phyloP scores from a whole-genome alignment of 768 basidiomycete species.

The Suillus discolor region DNA sequence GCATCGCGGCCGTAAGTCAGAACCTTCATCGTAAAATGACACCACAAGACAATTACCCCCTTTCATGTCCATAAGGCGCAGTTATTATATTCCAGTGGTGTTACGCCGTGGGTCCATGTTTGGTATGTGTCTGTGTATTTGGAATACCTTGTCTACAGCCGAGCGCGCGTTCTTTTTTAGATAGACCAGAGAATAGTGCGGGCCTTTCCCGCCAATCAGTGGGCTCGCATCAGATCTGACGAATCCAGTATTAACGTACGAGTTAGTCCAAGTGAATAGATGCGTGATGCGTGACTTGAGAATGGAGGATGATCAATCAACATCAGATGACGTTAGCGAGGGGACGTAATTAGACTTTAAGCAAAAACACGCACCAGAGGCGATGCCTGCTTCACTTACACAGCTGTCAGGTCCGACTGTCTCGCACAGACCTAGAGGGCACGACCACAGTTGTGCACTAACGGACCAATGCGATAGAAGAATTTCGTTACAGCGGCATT shows the following conservation, averaged over 20 bases:
- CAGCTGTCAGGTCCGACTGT: slow-evolving; percentile 14
- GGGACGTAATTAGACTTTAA: slow-evolving; percentile 41
- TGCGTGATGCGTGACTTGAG: not conserved
- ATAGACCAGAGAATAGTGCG: not conserved
- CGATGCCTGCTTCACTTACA: slow-evolving; percentile 16
- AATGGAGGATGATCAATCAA: slow-evolving; percentile 6
- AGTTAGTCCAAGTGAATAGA: not conserved
- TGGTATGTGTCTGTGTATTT: not conserved
- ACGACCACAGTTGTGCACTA: slow-evolving; percentile 10
- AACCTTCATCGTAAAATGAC: slow-evolving; percentile 4
- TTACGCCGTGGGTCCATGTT: slow-evolving; percentile 6
- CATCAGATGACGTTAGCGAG: slow-evolving; percentile 36
- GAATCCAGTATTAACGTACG: slow-evolving; percentile 2
- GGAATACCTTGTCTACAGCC: not conserved
- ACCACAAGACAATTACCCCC: slow-evolving; percentile 9
- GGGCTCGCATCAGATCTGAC: not conserved
- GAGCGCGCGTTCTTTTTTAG: not conserved
- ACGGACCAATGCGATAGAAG: slow-evolving; percentile 25
- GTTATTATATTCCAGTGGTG: slow-evolving; percentile 18
- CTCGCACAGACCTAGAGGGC: slow-evolving; percentile 14
- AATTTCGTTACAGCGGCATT: slow-evolving; percentile 36
- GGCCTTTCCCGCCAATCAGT: not conserved
- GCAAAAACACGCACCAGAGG: slow-evolving; percentile 35
- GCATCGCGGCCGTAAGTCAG: slow-evolving; percentile 6
- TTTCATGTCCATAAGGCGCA: slow-evolving; percentile 21